A percentile compares a stretch with the other conserved stretches of the same genome.
Evolutionary conservation across 2,329 filamentous ascomycete genomes (phyloP).

Genomic region (Fusarium austroafricanum): DNA sequence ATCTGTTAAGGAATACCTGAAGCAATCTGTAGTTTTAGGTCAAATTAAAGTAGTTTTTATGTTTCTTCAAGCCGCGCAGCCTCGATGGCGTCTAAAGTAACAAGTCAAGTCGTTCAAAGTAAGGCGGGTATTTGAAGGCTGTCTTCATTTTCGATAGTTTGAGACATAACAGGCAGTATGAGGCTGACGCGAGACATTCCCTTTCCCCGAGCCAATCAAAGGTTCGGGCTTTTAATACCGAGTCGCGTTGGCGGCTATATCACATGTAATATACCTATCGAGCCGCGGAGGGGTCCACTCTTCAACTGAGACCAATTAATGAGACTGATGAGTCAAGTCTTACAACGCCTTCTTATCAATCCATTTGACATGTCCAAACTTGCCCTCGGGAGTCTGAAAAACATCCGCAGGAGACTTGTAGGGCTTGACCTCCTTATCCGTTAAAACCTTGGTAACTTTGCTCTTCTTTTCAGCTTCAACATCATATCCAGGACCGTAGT

Average conservation of each 20-base stretch:
- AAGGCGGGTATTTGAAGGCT: neutral
- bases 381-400: slow-evolving; percentile 32
- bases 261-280: neutral
- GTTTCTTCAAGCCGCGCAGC: too few species aligned
- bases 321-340: too few species aligned
- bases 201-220: too few species aligned
- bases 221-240: neutral
- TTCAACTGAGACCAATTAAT: too few species aligned
- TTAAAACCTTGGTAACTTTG: slow-evolving; percentile 60
- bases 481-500: slow-evolving; percentile 66
- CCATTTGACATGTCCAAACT: slow-evolving; percentile 23
- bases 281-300: neutral
- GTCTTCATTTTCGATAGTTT: neutral
- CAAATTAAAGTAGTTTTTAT: too few species aligned
- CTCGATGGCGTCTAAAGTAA: too few species aligned
- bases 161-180: neutral
- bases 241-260: neutral
- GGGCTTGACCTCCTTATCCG: slow-evolving; percentile 45
- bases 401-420: slow-evolving; percentile 38
- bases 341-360: slow-evolving; percentile 26
- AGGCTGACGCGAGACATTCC: neutral
- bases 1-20: too few species aligned
- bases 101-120: neutral
- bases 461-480: slow-evolving; percentile 55
- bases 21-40: too few species aligned